These are phyloP conservation scores for Boletales sp. DNA, from an alignment of 768 basidiomycete species.

Conservation along the genomic window DNA sequence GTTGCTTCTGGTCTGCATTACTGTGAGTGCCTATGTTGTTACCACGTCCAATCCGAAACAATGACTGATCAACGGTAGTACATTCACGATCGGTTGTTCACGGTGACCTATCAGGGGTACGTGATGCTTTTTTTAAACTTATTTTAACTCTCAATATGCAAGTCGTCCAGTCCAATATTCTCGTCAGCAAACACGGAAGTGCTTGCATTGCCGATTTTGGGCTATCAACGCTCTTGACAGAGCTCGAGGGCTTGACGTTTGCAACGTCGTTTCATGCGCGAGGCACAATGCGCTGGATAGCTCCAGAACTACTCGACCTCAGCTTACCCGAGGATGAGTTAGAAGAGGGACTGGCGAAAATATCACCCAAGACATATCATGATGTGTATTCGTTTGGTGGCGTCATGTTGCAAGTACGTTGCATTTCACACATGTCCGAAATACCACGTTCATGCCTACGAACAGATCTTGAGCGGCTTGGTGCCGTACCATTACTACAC, in stretches of 20 bases:
- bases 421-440: too few species aligned
- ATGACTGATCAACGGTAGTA: background rate
- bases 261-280: background rate
- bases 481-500: conserved; percentile 13
- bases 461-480: conserved; percentile 4
- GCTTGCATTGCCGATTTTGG: conserved; percentile 6
- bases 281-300: conserved; percentile 1
- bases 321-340: background rate
- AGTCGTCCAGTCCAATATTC: conserved; percentile 2
- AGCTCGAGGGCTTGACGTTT: conserved; percentile 1
- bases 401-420: too few species aligned
- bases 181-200: background rate
- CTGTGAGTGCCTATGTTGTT: background rate
- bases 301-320: conserved; percentile 3
- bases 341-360: background rate
- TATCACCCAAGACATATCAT: too few species aligned
- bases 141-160: background rate
- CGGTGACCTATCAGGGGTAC: conserved; percentile 8
- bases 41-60: background rate
- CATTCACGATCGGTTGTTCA: conserved; percentile 6
- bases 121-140: background rate
- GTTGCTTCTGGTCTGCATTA: conserved; percentile 4
- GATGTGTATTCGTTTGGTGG: too few species aligned
- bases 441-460: background rate
- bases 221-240: conserved; percentile 3